These are phyloP conservation scores for Alternaria brassicicola DNA, from an alignment of 2,329 filamentous ascomycete species.

Conservation along the genomic window DNA sequence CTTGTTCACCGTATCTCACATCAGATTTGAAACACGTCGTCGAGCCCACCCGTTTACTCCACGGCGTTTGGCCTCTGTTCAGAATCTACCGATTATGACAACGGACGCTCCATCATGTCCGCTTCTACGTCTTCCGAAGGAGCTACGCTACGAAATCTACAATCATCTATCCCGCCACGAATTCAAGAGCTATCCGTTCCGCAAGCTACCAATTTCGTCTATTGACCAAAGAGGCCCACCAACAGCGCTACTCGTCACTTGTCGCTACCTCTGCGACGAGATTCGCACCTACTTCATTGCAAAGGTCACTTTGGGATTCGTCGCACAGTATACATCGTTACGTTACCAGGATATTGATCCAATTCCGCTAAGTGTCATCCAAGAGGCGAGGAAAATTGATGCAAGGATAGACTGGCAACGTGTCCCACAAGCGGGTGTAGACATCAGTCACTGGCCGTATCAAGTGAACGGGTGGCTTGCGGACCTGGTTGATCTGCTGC, in stretches of 20 bases:
- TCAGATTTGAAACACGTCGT: not conserved
- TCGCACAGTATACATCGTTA: slow-evolving; percentile 3
- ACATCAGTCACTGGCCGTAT: not conserved
- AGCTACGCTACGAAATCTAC: slow-evolving; percentile 26
- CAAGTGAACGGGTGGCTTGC: slow-evolving; percentile 14
- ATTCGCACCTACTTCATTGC: slow-evolving; percentile 20
- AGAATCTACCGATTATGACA: not conserved
- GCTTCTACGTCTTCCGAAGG: slow-evolving; percentile 18
- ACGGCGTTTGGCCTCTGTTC: not conserved
- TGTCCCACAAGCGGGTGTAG: no score
- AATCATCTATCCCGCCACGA: slow-evolving; percentile 11
- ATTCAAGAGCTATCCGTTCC: slow-evolving; percentile 22
- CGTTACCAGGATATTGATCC: not conserved
- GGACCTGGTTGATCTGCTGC: slow-evolving; percentile 13
- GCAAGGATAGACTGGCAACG: slow-evolving; percentile 7
- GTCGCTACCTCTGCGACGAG: slow-evolving; percentile 15
- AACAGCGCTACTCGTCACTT: slow-evolving; percentile 14
- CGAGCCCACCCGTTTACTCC: not conserved
- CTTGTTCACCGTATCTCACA: not conserved
- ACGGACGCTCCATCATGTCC: not conserved
- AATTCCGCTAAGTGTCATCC: not conserved
- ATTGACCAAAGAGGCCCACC: slow-evolving; percentile 19
- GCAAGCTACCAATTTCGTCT: slow-evolving; percentile 14
- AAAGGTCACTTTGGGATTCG: slow-evolving; percentile 19
- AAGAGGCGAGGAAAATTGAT: slow-evolving; percentile 8